Evolutionary conservation across 306 rosid genomes (phyloP).

Genomic region (Casuarina cunninghamiana): DNA sequence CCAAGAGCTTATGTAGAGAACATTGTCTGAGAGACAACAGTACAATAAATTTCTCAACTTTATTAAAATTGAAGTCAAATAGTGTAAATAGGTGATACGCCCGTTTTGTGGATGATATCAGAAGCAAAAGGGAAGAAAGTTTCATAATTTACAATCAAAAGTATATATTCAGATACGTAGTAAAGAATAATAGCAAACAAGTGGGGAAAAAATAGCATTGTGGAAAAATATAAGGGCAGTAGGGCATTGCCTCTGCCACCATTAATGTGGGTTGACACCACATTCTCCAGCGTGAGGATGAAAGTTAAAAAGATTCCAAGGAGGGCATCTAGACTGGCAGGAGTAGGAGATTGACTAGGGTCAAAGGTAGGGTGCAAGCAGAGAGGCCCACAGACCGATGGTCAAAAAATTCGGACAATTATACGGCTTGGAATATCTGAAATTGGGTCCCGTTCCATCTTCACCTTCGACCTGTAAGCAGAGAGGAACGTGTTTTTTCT

Average conservation of each 20-base stretch:
- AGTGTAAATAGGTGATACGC: too few species aligned
- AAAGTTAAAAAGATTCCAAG: not conserved
- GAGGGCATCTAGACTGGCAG: not conserved
- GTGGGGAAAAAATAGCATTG: not conserved
- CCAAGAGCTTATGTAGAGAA: too few species aligned
- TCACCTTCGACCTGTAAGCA: constrained; percentile 1
- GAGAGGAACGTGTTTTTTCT: too few species aligned
- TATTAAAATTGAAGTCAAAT: too few species aligned
- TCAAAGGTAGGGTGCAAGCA: constrained; percentile 21
- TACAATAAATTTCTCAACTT: too few species aligned
- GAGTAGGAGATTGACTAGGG: not conserved
- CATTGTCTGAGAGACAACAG: too few species aligned
- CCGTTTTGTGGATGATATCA: too few species aligned
- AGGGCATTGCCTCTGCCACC: not conserved
- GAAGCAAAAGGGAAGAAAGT: too few species aligned
- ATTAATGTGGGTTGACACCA: not conserved
- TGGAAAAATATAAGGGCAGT: not conserved
- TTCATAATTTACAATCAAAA: too few species aligned
- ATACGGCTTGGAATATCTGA: constrained; percentile 28
- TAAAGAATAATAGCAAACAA: not conserved
- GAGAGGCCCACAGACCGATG: not conserved
- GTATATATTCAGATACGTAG: too few species aligned
- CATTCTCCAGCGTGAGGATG: not conserved
- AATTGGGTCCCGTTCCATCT: constrained; percentile 38
- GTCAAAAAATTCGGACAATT: constrained; percentile 34